phyloP scores from a whole-genome alignment of 192 early-diverging fungal genomes.

The Thamnidium elegans region DNA sequence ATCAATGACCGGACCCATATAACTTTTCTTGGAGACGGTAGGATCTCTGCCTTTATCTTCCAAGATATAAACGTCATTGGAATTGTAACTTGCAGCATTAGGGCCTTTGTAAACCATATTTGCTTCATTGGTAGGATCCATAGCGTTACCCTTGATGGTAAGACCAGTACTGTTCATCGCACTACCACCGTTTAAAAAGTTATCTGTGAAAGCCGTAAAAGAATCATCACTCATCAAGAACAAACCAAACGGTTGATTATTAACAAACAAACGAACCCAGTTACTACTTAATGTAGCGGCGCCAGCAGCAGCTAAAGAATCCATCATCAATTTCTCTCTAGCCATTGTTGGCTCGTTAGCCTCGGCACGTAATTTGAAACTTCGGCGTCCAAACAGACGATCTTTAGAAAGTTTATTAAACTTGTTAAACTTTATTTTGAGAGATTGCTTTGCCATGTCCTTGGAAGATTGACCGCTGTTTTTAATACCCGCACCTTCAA shows the following conservation, averaged over 20 bases:
- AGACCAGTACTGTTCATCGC: constrained; percentile 6
- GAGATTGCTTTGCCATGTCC: constrained; percentile 35
- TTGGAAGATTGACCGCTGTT: constrained; percentile 45
- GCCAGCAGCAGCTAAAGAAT: constrained; percentile 39
- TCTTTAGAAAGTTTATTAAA: constrained; percentile 28
- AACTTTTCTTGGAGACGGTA: not conserved
- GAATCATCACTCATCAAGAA: constrained; percentile 44
- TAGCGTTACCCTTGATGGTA: constrained; percentile 26
- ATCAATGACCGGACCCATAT: constrained; percentile 1
- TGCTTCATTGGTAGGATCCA: constrained; percentile 16
- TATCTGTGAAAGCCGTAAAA: constrained; percentile 11
- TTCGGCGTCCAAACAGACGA: constrained; percentile 32
- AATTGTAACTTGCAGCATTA: constrained; percentile 6
- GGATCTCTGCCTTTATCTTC: constrained; percentile 18
- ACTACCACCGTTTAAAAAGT: constrained; percentile 4
- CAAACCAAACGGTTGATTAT: constrained; percentile 41
- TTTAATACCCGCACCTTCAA: constrained; percentile 36
- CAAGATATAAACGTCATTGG: constrained; percentile 11
- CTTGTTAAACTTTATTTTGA: constrained; percentile 42
- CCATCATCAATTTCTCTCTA: constrained; percentile 40
- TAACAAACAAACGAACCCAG: constrained; percentile 43
- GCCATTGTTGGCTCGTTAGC: constrained; percentile 41
- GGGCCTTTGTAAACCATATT: constrained; percentile 19
- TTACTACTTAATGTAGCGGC: constrained; percentile 37
- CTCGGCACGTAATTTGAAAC: constrained; percentile 44